Conservation (phyloP, 2,329 filamentous ascomycete species). For the Beauveria medogensis region DNA sequence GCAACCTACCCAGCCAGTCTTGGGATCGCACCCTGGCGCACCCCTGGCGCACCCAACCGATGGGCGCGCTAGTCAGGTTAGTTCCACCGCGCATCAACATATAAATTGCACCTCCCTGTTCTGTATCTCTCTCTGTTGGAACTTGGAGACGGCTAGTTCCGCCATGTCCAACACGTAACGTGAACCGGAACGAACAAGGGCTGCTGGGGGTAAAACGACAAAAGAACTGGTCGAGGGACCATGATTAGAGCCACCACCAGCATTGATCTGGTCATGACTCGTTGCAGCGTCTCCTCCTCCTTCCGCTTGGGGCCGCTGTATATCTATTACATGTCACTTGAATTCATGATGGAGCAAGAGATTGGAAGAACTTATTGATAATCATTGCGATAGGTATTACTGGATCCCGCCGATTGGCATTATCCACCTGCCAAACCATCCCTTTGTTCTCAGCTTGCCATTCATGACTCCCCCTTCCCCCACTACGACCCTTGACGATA, state of each 20-base stretch:
- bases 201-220: not conserved
- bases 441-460: not conserved
- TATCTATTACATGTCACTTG: not conserved
- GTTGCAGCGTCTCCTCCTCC: not conserved
- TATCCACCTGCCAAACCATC: not conserved
- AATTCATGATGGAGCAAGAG: not conserved
- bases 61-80: slow-evolving; percentile 2
- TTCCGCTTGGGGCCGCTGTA: not conserved
- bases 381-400: not conserved
- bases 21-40: not conserved
- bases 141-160: not conserved
- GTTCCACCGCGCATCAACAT: not conserved
- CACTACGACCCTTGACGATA: not conserved
- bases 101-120: not conserved
- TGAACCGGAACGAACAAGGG: not conserved
- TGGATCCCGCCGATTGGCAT: not conserved
- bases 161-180: not conserved
- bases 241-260: not conserved
- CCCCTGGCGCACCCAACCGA: not conserved
- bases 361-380: not conserved
- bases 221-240: not conserved
- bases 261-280: not conserved
- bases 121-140: not conserved
- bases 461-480: not conserved
- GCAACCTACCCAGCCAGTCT: not conserved